phyloP scores from a whole-genome alignment of 768 basidiomycete genomes.

The Boletus subparvulus region DNA sequence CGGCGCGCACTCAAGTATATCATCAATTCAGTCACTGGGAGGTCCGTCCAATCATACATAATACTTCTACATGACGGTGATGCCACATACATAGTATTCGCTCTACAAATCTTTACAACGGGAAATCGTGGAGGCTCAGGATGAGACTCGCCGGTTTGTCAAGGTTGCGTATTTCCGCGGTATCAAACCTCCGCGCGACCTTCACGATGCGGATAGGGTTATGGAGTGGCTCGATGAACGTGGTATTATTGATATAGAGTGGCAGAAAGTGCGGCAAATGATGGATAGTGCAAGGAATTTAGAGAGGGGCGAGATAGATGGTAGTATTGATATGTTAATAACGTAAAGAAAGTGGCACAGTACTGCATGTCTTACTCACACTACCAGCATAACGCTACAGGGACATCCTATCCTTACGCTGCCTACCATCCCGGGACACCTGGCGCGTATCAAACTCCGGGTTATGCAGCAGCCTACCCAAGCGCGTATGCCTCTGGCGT shows the following conservation, averaged over 20 bases:
- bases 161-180: slow-evolving; percentile 57
- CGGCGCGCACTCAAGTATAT: slow-evolving; percentile 60
- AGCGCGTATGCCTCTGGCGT: slow-evolving; percentile 60
- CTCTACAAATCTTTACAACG: slow-evolving; percentile 58
- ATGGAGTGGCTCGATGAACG: slow-evolving; percentile 80
- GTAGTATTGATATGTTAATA: not conserved
- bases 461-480: slow-evolving; percentile 48
- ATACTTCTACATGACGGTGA: slow-evolving; percentile 4
- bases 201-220: slow-evolving; percentile 71
- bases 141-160: slow-evolving; percentile 47
- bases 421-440: slow-evolving; percentile 54
- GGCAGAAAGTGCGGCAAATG: slow-evolving; percentile 67
- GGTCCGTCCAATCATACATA: slow-evolving; percentile 42
- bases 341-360: not conserved
- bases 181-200: slow-evolving; percentile 60
- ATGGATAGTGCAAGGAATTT: slow-evolving; percentile 73
- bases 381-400: slow-evolving; percentile 40
- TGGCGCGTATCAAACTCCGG: slow-evolving; percentile 45
- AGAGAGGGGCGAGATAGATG: slow-evolving; percentile 51
- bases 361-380: slow-evolving; percentile 35
- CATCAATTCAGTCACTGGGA: slow-evolving; percentile 84
- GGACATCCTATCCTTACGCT: slow-evolving; percentile 64
- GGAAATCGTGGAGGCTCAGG: slow-evolving; percentile 59
- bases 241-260: slow-evolving; percentile 63
- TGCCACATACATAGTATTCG: slow-evolving; percentile 46